Conservation (phyloP, 2,329 filamentous ascomycete genomes). For the Leptosphaerulina australis region DNA sequence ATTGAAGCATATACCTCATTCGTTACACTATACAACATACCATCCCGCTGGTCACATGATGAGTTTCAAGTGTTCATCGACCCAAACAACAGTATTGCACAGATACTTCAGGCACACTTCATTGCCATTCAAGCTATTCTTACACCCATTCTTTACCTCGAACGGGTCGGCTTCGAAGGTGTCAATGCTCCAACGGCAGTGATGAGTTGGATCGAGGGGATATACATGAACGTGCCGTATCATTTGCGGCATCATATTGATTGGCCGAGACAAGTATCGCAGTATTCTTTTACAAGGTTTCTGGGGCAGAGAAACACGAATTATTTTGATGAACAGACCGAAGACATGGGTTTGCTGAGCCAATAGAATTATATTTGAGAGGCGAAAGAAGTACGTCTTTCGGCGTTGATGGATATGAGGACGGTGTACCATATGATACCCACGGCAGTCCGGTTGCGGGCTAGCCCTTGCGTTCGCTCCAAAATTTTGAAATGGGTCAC, state of each 20-base stretch:
- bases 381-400: not conserved
- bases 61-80: conserved; percentile 54
- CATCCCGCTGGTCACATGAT: conserved; percentile 49
- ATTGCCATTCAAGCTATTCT: conserved; percentile 55
- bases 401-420: not conserved
- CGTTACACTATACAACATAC: conserved; percentile 50
- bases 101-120: conserved; percentile 56
- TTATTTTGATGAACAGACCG: not conserved
- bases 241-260: conserved; percentile 35
- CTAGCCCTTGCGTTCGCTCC: not conserved
- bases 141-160: conserved; percentile 48
- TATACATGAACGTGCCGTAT: conserved; percentile 37
- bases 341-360: not conserved
- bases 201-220: conserved; percentile 43
- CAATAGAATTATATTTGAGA: not conserved
- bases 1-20: conserved; percentile 51
- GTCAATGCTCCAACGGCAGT: conserved; percentile 41
- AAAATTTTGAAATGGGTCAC: no score
- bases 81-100: conserved; percentile 50
- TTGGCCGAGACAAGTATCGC: conserved; percentile 40
- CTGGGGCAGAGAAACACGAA: conserved; percentile 26
- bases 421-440: conserved; percentile 7
- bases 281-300: conserved; percentile 38
- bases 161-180: conserved; percentile 43
- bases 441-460: not conserved